Evolutionary conservation across 495 filamentous ascomycete species (phyloP).

Genomic region (Pseudomonodictys pantanalensis): DNA sequence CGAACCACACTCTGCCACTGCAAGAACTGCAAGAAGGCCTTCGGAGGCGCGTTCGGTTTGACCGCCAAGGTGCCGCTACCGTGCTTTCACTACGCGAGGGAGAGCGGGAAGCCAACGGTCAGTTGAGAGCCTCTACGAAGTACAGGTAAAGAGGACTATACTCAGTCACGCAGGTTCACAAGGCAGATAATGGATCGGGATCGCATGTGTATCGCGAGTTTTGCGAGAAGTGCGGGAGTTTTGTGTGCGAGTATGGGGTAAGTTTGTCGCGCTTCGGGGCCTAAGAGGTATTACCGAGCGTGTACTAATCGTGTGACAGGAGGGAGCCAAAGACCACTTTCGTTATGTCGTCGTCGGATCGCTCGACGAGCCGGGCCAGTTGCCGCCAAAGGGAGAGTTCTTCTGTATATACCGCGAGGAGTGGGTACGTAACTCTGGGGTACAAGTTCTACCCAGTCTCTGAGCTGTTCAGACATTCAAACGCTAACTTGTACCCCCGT

Average conservation of each 20-base stretch:
- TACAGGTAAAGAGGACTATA: neutral
- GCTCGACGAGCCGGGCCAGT: slow-evolving; percentile 58
- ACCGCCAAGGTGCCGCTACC: slow-evolving; percentile 58
- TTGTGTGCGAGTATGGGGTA: slow-evolving; percentile 64
- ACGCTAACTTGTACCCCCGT: neutral
- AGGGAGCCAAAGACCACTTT: slow-evolving; percentile 55
- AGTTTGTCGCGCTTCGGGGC: slow-evolving; percentile 14
- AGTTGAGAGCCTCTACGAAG: neutral
- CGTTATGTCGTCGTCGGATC: slow-evolving; percentile 63
- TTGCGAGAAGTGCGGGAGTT: slow-evolving; percentile 60
- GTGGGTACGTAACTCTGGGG: slow-evolving; percentile 59
- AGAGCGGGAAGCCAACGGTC: slow-evolving; percentile 44
- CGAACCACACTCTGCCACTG: slow-evolving; percentile 67
- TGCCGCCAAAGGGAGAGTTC: slow-evolving; percentile 69
- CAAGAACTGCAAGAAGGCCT: slow-evolving; percentile 62
- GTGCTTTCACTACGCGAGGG: slow-evolving; percentile 25
- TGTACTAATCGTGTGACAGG: slow-evolving; percentile 36
- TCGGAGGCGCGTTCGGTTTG: slow-evolving; percentile 61
- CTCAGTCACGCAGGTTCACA: slow-evolving; percentile 45
- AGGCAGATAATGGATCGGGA: slow-evolving; percentile 57
- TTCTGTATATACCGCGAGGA: slow-evolving; percentile 56
- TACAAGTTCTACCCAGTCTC: too few species aligned
- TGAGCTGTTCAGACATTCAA: neutral
- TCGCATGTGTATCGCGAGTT: slow-evolving; percentile 59
- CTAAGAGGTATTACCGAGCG: too few species aligned